These are phyloP conservation scores for Aegilops tauschii DNA, from an alignment of 176 grass and related monocot genomes.

Conservation along the genomic window DNA sequence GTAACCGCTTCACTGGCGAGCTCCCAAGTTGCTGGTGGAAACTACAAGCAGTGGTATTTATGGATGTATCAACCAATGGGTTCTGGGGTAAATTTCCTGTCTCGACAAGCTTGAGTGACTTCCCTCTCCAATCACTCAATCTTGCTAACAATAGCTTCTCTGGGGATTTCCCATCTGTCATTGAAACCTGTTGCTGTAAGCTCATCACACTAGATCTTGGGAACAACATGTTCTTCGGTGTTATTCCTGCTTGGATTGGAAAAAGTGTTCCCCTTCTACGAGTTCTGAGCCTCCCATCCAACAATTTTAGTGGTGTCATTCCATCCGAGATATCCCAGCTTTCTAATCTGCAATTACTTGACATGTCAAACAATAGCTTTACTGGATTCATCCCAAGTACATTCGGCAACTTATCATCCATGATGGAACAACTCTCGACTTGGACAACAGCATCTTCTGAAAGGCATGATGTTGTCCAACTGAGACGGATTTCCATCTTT, in stretches of 20 bases:
- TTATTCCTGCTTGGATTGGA: conserved; percentile 42
- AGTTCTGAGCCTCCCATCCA: conserved; percentile 37
- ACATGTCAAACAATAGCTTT: conserved; percentile 42
- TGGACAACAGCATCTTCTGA: not conserved
- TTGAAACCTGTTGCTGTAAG: too few species aligned
- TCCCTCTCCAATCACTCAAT: not conserved
- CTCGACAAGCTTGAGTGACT: not conserved
- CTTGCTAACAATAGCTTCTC: conserved; percentile 18
- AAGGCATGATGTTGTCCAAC: not conserved
- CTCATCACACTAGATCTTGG: not conserved
- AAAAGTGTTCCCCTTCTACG: conserved; percentile 23
- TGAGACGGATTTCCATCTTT: not conserved
- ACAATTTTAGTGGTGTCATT: conserved; percentile 33
- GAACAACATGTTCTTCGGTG: conserved; percentile 30
- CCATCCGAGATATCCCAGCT: conserved; percentile 24
- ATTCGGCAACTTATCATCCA: conserved; percentile 32
- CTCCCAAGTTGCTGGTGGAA: not conserved
- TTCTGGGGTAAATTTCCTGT: not conserved
- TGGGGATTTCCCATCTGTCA: conserved; percentile 15
- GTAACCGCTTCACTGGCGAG: not conserved
- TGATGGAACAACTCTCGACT: not conserved
- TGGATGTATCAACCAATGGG: not conserved
- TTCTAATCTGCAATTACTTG: conserved; percentile 34
- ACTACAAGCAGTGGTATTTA: not conserved
- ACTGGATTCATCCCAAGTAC: conserved; percentile 30